Evolutionary conservation across 2,329 filamentous ascomycete species (phyloP), one percentile per base, ranked within the genome.

Genomic region (Hawksworthiomyces lignivorus): DNA sequence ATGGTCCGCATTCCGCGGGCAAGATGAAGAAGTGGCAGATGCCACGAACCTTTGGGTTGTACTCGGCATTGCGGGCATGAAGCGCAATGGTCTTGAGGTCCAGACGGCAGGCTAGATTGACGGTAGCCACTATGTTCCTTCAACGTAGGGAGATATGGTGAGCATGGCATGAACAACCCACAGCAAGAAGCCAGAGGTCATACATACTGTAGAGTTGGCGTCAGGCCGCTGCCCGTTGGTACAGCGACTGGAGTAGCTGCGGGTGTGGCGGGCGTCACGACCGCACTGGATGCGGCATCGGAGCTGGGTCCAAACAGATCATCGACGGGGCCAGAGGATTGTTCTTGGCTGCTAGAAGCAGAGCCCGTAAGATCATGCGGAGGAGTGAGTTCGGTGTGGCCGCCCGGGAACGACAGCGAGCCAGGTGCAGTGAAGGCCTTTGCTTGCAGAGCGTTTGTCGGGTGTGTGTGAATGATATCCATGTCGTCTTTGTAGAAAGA

Each of bases 61-160:
- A 96, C 74, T 97, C 92, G 50, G 92, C 92, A 64, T 97, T 98
- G 68, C 92, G 83, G 51, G 92, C 92, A 67, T 98, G 92, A 62
- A 97, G 77, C 56, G 92, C 92, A 63, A 98, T 97, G 56, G 92
- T 97, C 84, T 97, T 97, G 54, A 98, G 77, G 63, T 98, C 92
- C 69, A 97, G 72, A 56, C 90, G 89, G 70, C 90, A 96, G 73
- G 94, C 87, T 60, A 97, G 77, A 67, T 97, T 97, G 72, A 97
- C 92, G 55, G 92, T 98, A 54, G 92, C 90, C 67, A 97, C 90
- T 70, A 97, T 95, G 72, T 96, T 96, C 80, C 87, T 92, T 87
- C 5, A 17, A 1, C 20, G 33, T n/a, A 9, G 4, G 33, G 33
- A n/a, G 32, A 34, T 7, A 8, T 10, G 4, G 11, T 34, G n/a